A percentile compares a stretch with the other conserved stretches of the same genome.
Evolutionary conservation across 106 monocot species (phyloP).

Genomic region (Ottelia alismoides): DNA sequence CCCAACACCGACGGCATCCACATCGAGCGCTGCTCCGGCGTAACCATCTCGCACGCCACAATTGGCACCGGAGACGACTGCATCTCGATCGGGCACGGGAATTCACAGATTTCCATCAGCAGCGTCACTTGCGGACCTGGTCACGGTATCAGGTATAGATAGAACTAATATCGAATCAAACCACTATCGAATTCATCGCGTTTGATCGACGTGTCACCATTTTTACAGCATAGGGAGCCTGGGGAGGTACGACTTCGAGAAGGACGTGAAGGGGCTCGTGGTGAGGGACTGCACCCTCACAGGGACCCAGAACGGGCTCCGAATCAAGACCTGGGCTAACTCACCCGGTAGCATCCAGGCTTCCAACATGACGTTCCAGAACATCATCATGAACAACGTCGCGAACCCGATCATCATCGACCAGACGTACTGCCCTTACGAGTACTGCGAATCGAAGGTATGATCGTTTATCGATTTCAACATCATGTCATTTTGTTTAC

Average conservation of each 20-base stretch:
- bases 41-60: constrained; percentile 9
- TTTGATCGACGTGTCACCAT: background rate
- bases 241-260: constrained; percentile 38
- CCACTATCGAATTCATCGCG: background rate
- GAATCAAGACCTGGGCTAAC: constrained; percentile 62
- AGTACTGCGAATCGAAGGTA: constrained; percentile 19
- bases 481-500: no score
- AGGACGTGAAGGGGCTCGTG: constrained; percentile 32
- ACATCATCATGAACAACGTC: constrained; percentile 53
- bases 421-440: constrained; percentile 48
- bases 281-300: constrained; percentile 27
- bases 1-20: constrained; percentile 77
- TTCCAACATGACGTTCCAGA: constrained; percentile 37
- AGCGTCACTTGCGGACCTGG: constrained; percentile 54
- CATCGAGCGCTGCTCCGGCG: constrained; percentile 21
- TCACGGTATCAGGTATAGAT: constrained; percentile 54
- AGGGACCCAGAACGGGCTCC: constrained; percentile 38
- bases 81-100: constrained; percentile 54
- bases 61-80: constrained; percentile 67
- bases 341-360: constrained; percentile 16
- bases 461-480: background rate
- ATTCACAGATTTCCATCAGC: constrained; percentile 12
- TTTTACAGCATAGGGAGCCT: constrained; percentile 47
- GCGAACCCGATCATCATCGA: constrained; percentile 64
- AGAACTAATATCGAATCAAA: background rate